Evolutionary conservation across 2,329 filamentous ascomycete genomes (phyloP), one percentile per base, ranked within the genome.

Genomic region (Ceratocystis alfenasii): DNA sequence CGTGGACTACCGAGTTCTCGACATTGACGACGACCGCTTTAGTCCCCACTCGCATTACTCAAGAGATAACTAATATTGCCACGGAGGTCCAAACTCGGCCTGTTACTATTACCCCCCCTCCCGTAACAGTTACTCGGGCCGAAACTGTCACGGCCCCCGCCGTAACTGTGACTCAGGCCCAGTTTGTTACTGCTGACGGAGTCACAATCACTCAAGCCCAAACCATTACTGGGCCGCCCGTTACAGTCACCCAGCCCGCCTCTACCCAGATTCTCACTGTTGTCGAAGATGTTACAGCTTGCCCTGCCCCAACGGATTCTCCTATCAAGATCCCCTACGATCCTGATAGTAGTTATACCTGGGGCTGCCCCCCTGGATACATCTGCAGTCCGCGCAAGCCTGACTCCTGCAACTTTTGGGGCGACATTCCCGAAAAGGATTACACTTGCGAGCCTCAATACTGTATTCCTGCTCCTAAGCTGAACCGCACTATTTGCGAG

Each of bases 311-410:
- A 1, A 79, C 80, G 1, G 78, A 78, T 1, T 77, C 78, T 33
- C 65, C 62, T 12, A 64, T 22, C 57, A 73, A 46, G 65, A 71
- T 61, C 12, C 68, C 72, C 1, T 74, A 78, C 15, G 66, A 75
- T 50, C 70, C 72, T 3, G 70, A 70, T 20, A 79, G 78, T 1
- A 69, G 81, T 64, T 74, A 73, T 48, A 81, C 80, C 0, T 84
- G 78, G 75, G 83, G 82, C 63, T 85, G 83, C 71, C 63, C 68
- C 12, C 80, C 81, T 1, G 81, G 81, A 41, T 79, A 71, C 17
- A 76, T 84, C 33, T 85, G 83, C 74, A 78, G 77, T 68, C 77
- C 78, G n/a, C 75, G 74, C 2, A 83, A 79, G 71, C 79, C 80
- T 0, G 69, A 65, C 0, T 74, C 74, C 25, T 85, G 83, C 72